Base-by-base conservation (phyloP, 441 rosid species). In the Arabidopsis lyrata region DNA sequence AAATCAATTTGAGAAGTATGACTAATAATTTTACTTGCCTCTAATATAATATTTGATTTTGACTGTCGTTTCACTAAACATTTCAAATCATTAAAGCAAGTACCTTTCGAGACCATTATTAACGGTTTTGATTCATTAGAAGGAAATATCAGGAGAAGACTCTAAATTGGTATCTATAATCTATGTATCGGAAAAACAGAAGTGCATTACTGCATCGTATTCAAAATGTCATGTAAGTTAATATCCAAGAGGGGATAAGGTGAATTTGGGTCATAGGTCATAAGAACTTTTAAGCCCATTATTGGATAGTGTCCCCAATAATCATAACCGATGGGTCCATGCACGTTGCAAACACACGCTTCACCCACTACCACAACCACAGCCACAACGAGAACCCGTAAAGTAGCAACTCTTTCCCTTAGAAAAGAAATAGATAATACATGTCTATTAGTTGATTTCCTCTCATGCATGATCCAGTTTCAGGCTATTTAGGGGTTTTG, bases 311-410 rank as follows among this genome's bases (percentile, higher is more conserved):
- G 70, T 72, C 57, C 62, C 70, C 70, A 54, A 32, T 31, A 14
- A 54, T 63, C 56, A 54, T 22, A 72, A 54, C 57, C 20, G 38
- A 63, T 63, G 76, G 70, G 70, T 44, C 76, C 76, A 63, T 52
- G 75, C 62, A 62, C 68, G 75, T 52, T 31, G 62, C 62, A 13
- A 50, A 52, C 68, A 22, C 75, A 41, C 39, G 74, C 39, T 35
- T 36, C 74, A 59, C 13, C 38, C 8, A 69, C 49, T 10, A 16
- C 59, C 35, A 2, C 35, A 22, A 5, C 38, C 3, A 34, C 24
- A 32, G 34, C 48, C 38, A 15, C 31, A 29, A 52, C 42, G 32
- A 31, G 44, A 4, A 3, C 58, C 15, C 2, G 9, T 24, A 68
- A 44, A 44, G 55, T 56, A 32, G 42, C 13, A 59, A 20, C 47